Conservation (phyloP, 495 filamentous ascomycete genomes). For the Bathelium albidoporum region DNA sequence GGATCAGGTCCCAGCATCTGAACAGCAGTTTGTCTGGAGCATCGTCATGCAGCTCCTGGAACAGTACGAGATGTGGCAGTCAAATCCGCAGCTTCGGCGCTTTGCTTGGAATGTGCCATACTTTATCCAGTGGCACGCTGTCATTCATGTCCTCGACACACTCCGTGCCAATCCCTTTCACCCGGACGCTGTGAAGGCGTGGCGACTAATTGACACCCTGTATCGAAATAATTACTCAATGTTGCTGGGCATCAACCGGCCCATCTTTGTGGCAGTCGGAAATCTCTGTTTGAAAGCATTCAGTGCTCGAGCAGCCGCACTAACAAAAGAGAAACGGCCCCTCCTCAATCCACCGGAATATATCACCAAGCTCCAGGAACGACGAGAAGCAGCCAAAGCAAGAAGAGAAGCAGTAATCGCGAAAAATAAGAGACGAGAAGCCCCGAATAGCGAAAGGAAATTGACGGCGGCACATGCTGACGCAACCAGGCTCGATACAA, state of each 20-base stretch:
- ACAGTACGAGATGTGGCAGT: constrained; percentile 10
- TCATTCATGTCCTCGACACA: constrained; percentile 17
- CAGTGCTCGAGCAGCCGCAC: constrained; percentile 17
- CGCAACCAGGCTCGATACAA: neutral
- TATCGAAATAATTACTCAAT: constrained; percentile 21
- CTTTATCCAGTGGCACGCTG: constrained; percentile 18
- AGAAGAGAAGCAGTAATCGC: constrained; percentile 12
- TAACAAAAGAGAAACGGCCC: neutral
- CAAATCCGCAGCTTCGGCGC: constrained; percentile 8
- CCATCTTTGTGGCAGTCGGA: constrained; percentile 22
- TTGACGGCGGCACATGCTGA: neutral
- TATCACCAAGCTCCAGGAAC: constrained; percentile 15
- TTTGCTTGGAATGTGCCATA: constrained; percentile 19
- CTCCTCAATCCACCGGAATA: constrained; percentile 9
- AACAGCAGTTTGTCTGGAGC: constrained; percentile 8
- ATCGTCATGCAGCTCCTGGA: constrained; percentile 14
- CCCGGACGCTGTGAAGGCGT: constrained; percentile 17
- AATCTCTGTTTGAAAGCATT: constrained; percentile 28
- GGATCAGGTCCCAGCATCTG: constrained; percentile 4
- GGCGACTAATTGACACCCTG: constrained; percentile 16
- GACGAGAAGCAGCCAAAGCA: constrained; percentile 15
- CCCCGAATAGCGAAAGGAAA: neutral
- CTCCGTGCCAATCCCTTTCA: constrained; percentile 14
- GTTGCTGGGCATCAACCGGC: constrained; percentile 19
- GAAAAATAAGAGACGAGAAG: neutral